Conservation (phyloP, 441 rosid species). For the Pelargonium australe region DNA sequence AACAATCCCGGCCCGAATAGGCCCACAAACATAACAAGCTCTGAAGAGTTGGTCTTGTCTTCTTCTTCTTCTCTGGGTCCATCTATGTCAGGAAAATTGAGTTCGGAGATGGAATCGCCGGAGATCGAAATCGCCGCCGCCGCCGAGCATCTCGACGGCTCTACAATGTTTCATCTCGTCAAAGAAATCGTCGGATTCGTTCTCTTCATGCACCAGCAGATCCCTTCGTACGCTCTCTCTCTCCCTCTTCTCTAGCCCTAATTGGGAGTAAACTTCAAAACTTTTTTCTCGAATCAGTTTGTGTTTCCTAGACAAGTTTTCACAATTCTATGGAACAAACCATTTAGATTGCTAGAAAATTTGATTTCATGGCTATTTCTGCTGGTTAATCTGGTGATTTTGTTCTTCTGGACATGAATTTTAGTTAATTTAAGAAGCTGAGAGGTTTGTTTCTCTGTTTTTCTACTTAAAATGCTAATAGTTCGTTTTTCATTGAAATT, state of each 20-base stretch:
- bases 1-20: not conserved
- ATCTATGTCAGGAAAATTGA: constrained; percentile 40
- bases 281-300: not conserved
- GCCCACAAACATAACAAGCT: not conserved
- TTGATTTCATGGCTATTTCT: too few relatives aligned
- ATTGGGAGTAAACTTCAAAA: not conserved
- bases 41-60: not conserved
- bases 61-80: not conserved
- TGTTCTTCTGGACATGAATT: too few relatives aligned
- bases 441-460: too few relatives aligned
- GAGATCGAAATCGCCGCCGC: constrained; percentile 39
- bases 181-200: constrained; percentile 57
- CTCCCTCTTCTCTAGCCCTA: constrained; percentile 7
- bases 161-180: constrained; percentile 52
- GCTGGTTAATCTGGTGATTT: too few relatives aligned
- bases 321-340: too few relatives aligned
- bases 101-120: constrained; percentile 35
- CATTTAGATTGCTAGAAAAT: too few relatives aligned
- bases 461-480: too few relatives aligned
- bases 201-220: constrained; percentile 94
- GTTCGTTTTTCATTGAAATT: too few relatives aligned
- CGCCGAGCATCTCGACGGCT: constrained; percentile 41
- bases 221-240: constrained; percentile 55
- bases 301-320: not conserved
- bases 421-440: too few relatives aligned